phyloP scores from a whole-genome alignment of 345 rosid genomes.

The Lagerstroemia speciosa region DNA sequence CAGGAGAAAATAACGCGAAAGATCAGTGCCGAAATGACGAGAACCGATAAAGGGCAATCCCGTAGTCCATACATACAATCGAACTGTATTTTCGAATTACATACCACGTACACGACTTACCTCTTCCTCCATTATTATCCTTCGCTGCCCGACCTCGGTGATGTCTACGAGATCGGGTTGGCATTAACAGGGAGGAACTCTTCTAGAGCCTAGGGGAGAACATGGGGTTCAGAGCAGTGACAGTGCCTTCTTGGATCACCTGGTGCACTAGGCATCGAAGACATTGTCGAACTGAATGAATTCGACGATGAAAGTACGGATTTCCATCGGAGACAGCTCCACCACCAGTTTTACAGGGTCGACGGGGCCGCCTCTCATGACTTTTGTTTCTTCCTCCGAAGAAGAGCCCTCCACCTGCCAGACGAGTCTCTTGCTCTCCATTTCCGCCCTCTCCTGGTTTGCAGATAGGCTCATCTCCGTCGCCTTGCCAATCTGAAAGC shows the following conservation, averaged over 20 bases:
- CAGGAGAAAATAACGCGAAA: neutral
- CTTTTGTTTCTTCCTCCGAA: slow-evolving; percentile 20
- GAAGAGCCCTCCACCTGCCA: slow-evolving; percentile 58
- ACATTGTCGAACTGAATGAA: slow-evolving; percentile 5
- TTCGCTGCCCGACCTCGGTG: neutral
- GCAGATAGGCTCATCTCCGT: slow-evolving; percentile 72
- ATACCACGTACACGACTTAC: neutral
- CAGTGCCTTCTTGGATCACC: neutral
- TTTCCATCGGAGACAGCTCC: slow-evolving; percentile 89
- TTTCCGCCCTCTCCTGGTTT: slow-evolving; percentile 65
- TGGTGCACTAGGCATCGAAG: slow-evolving; percentile 4
- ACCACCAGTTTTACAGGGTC: slow-evolving; percentile 57
- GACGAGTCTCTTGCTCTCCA: slow-evolving; percentile 69
- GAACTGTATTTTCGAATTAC: neutral
- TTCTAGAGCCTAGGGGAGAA: neutral
- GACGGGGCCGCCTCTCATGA: slow-evolving; percentile 44
- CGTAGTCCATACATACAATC: neutral
- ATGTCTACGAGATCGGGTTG: neutral
- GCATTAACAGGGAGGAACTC: neutral
- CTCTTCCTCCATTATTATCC: neutral
- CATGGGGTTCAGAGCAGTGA: neutral
- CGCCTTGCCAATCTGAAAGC: slow-evolving; percentile 46
- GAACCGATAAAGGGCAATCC: neutral
- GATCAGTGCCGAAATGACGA: too few relatives aligned
- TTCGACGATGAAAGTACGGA: slow-evolving; percentile 59